phyloP scores from a whole-genome alignment of 1,284 basidiomycete species.

The Puccinia coronata region DNA sequence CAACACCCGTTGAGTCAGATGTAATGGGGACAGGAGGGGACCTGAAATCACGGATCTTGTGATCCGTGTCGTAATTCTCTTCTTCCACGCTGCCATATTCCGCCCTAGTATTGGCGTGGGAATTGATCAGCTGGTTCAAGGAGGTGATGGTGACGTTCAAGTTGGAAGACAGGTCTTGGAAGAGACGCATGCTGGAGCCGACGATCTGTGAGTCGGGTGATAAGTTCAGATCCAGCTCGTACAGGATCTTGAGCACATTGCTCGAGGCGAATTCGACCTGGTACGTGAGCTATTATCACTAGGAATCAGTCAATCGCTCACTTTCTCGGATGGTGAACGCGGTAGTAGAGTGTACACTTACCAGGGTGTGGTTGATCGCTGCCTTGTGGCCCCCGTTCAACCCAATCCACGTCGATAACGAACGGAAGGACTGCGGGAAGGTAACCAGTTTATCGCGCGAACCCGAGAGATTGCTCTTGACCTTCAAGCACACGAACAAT shows the following conservation, averaged over 20 bases:
- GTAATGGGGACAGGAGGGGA: background rate
- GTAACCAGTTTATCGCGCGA: background rate
- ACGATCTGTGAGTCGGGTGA: conserved; percentile 20
- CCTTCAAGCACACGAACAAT: conserved; percentile 11
- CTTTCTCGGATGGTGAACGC: too few relatives aligned
- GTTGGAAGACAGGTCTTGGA: conserved; percentile 8
- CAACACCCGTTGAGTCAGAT: background rate
- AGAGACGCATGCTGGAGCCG: background rate
- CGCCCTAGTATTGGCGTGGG: background rate
- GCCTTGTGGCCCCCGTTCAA: conserved; percentile 2
- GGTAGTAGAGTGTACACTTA: background rate
- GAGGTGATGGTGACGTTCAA: conserved; percentile 11
- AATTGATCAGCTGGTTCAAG: background rate
- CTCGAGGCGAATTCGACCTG: conserved; percentile 19
- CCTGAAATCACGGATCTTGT: background rate
- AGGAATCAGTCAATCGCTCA: too few relatives aligned
- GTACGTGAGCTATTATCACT: conserved; percentile 17
- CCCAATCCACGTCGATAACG: conserved; percentile 15
- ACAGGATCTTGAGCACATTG: background rate
- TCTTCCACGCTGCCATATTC: background rate
- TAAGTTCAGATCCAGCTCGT: conserved; percentile 21
- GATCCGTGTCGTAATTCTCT: background rate
- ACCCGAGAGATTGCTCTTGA: background rate
- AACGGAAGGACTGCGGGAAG: background rate
- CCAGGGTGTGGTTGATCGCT: conserved; percentile 13